A percentile compares a stretch with the other conserved stretches of the same genome.
Evolutionary conservation across 495 filamentous ascomycete species (phyloP).

Genomic region (Cudoniella acicularis): DNA sequence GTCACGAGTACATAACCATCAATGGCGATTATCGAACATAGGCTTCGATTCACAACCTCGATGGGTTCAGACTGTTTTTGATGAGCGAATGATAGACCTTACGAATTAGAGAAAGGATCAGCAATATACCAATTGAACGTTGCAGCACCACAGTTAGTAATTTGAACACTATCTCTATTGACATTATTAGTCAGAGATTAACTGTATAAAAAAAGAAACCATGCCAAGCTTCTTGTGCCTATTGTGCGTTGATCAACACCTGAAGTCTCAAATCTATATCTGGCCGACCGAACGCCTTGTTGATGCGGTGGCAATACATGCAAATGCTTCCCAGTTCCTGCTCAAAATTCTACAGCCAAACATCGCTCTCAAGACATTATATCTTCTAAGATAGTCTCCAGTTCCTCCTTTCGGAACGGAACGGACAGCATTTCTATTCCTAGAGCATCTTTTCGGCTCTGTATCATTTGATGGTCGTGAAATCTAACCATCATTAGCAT

Average conservation of each 20-base stretch:
- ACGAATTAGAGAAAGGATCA: too few species aligned
- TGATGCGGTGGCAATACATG: too few species aligned
- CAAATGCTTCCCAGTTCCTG: too few species aligned
- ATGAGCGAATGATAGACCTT: not conserved
- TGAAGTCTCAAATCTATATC: not conserved
- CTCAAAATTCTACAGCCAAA: conserved; percentile 1
- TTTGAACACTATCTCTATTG: too few species aligned
- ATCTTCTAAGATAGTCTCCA: conserved; percentile 87
- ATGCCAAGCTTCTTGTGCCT: too few species aligned
- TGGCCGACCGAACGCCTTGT: not conserved
- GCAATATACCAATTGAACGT: not conserved
- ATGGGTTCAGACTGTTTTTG: not conserved
- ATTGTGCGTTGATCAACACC: too few species aligned
- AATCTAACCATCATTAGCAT: conserved; percentile 52
- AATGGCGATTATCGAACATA: conserved; percentile 88
- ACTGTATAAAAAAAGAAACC: too few species aligned
- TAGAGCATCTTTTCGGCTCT: conserved; percentile 74
- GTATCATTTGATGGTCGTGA: conserved; percentile 96
- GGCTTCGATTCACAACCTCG: not conserved
- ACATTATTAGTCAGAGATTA: too few species aligned
- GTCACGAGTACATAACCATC: conserved; percentile 94
- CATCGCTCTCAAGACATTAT: conserved; percentile 53
- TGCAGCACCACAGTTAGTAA: too few species aligned
- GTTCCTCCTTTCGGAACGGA: conserved; percentile 81
- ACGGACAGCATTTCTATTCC: conserved; percentile 83